Conservation (phyloP, 2,329 filamentous ascomycete genomes). For the Ceratocystis papillata region DNA sequence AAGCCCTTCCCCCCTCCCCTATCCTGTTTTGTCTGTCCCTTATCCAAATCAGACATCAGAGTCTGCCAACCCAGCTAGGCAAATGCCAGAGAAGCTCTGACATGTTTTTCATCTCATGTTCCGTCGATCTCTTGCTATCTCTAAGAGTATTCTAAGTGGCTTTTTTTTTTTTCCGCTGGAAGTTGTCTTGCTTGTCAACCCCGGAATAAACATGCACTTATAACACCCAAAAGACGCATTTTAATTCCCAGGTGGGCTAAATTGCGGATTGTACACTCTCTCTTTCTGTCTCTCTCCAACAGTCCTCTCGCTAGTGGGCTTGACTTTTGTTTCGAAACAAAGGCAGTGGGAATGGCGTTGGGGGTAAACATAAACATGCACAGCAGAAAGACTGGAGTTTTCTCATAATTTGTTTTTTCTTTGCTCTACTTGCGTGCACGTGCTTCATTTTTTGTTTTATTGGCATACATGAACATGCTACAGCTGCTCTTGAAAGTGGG, state of each 20-base stretch:
- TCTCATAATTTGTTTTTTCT: background rate
- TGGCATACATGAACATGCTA: background rate
- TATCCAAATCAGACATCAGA: background rate
- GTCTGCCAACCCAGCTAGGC: background rate
- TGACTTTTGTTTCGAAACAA: slow-evolving; percentile 8
- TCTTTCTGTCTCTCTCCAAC: too few species aligned
- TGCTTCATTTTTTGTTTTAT: background rate
- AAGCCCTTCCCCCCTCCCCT: background rate
- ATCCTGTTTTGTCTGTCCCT: background rate
- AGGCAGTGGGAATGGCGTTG: background rate
- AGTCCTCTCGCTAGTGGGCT: background rate
- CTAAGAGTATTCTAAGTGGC: background rate
- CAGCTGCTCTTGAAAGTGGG: background rate
- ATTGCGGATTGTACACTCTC: background rate
- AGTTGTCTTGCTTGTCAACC: background rate
- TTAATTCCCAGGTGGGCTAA: background rate
- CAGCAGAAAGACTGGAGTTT: background rate
- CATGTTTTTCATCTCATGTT: slow-evolving; percentile 11
- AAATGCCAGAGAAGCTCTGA: slow-evolving; percentile 10
- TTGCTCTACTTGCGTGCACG: background rate
- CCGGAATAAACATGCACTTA: background rate
- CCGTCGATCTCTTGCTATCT: slow-evolving; percentile 7
- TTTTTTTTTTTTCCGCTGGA: background rate
- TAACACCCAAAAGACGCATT: background rate
- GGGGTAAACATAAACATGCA: background rate